phyloP scores from a whole-genome alignment of 163 green algal species.

The Coccomyxa subellipsoidea region DNA sequence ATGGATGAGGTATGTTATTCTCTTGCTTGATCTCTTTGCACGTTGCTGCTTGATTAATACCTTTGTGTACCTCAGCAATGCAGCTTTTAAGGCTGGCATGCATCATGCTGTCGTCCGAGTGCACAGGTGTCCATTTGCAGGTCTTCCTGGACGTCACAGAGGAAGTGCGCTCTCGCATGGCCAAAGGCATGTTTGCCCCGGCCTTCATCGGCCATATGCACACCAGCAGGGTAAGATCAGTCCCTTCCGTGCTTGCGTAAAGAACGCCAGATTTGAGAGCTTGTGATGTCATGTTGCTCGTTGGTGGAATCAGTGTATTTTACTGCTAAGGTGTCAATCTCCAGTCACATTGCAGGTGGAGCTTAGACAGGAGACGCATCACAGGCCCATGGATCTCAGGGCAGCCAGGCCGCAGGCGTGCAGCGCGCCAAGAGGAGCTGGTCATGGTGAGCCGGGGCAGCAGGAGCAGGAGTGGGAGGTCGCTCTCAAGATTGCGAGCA shows the following conservation, averaged over 20 bases:
- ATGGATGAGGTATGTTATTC: conserved; percentile 57
- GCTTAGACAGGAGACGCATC: conserved; percentile 47
- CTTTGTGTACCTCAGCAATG: too few species aligned
- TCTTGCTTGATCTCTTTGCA: too few species aligned
- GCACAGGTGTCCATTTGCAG: too few species aligned
- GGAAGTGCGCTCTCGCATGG: conserved; percentile 36
- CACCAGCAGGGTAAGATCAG: conserved; percentile 15
- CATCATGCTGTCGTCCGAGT: too few species aligned
- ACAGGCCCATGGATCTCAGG: conserved; percentile 68
- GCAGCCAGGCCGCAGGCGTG: not conserved
- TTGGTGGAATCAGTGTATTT: too few species aligned
- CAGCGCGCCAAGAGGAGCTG: not conserved
- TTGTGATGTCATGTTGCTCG: too few species aligned
- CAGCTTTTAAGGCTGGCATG: too few species aligned
- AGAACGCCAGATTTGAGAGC: not conserved
- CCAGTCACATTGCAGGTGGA: conserved; percentile 10
- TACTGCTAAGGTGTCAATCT: too few species aligned
- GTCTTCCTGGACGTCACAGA: conserved; percentile 61
- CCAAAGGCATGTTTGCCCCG: not conserved
- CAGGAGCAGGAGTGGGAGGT: conserved; percentile 31
- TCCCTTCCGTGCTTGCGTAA: not conserved
- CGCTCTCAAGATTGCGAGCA: conserved; percentile 45
- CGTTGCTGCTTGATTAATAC: too few species aligned
- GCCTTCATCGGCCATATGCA: conserved; percentile 50
- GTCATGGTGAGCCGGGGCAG: too few species aligned